Evolutionary conservation across 2,329 filamentous ascomycete species (phyloP), one percentile per base, ranked within the genome.

Genomic region (Paecilomyces sp.): DNA sequence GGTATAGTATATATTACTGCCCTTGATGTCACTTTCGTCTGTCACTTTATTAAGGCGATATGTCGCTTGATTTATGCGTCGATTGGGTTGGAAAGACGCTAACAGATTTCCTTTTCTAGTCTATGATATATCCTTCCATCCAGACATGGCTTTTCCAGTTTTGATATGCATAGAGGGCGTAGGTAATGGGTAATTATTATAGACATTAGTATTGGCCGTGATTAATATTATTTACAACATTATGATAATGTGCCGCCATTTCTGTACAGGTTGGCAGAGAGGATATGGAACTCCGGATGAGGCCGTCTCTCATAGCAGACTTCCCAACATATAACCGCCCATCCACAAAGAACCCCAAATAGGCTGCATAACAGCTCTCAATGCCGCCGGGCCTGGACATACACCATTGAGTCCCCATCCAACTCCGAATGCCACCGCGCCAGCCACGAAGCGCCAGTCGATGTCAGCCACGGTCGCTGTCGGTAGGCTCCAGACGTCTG

Each of bases 321-420:
- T 74, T 1, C 80, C 80, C 18, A 78, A 22, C 69, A 76, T 75
- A 61, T 79, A 82, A 3, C 80, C 80, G 18, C 70, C 67, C 71
- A 82, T 74, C 72, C 79, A 79, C 30, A 75, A 61, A 33, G 74
- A 28, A 2, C 80, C 80, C 80, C 80, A 82, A 1, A 67, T 62
- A 0, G 80, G 80, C 65, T 82, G 78, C 25, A 78, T 65, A 15
- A 80, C 65, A 24, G 76, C 67, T 53, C 80, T 76, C 64, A 83
- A 60, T 15, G 82, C 68, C 0, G 78, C 80, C 8, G 82, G 80
- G 0, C 82, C 82, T 11, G 82, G 82, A 67, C 82, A 83, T 1
- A 79, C 76, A 1, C 82, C 82, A 12, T 70, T 72, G 61, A 82
- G 63, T 0, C 82, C 82, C 81, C 81, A 84, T 0, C 77, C 80